A percentile compares a stretch with the other conserved stretches of the same genome.
These are phyloP conservation scores for Mariannaea elegans DNA, from an alignment of 2,329 filamentous ascomycete species.

Conservation along the genomic window DNA sequence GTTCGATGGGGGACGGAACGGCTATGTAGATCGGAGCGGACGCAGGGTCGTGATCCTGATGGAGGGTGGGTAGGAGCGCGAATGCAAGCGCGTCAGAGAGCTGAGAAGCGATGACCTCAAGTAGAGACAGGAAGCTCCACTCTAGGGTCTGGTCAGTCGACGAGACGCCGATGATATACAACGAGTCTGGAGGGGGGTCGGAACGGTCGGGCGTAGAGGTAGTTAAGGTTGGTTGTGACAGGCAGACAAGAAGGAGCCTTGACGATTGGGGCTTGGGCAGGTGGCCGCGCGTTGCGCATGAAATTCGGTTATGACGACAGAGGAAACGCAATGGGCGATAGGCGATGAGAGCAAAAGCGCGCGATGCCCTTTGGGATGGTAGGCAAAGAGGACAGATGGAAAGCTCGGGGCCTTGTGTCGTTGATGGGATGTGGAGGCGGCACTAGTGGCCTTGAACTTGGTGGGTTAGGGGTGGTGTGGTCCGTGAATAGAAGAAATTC, in stretches of 20 bases:
- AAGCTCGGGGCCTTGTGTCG: conserved; percentile 41
- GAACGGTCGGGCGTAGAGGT: conserved; percentile 14
- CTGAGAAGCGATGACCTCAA: conserved; percentile 5
- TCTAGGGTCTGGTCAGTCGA: conserved; percentile 32
- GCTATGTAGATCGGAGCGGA: conserved; percentile 36
- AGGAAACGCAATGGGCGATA: conserved; percentile 16
- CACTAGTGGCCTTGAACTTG: conserved; percentile 31
- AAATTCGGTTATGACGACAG: conserved; percentile 30
- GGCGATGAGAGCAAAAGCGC: conserved; percentile 19
- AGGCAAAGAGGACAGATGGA: conserved; percentile 30
- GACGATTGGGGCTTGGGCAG: conserved; percentile 34
- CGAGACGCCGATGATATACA: conserved; percentile 34
- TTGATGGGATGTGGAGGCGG: conserved; percentile 39
- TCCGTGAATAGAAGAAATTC: conserved; percentile 22
- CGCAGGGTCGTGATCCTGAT: conserved; percentile 31
- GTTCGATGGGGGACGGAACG: conserved; percentile 35
- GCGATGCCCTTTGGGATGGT: conserved; percentile 5
- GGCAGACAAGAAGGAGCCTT: conserved; percentile 22
- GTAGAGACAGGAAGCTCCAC: conserved; percentile 16
- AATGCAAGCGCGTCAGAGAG: conserved; percentile 17
- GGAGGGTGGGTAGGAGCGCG: conserved; percentile 32
- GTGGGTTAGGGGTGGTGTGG: conserved; percentile 39
- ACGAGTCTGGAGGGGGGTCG: conserved; percentile 15
- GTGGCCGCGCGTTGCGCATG: conserved; percentile 46
- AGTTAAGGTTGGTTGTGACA: conserved; percentile 33